These are phyloP conservation scores for Blumeria graminis DNA, from an alignment of 2,329 filamentous ascomycete genomes.

Conservation along the genomic window DNA sequence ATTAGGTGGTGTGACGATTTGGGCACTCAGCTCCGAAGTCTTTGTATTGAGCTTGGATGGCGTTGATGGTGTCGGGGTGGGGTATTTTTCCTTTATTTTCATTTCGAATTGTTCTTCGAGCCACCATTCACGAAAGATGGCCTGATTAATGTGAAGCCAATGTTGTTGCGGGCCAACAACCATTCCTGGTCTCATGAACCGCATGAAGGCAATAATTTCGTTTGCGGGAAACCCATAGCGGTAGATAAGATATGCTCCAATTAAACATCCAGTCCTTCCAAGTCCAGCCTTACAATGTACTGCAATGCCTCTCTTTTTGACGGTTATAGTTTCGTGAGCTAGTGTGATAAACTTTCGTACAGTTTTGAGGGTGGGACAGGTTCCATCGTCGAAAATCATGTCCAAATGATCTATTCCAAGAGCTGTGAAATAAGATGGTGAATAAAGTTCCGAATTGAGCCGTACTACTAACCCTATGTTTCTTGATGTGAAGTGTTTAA, in stretches of 20 bases:
- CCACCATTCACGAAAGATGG: slow-evolving; percentile 97
- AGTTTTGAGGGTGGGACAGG: slow-evolving; percentile 69
- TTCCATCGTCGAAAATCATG: slow-evolving; percentile 99
- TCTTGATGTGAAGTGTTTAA: slow-evolving; percentile 67
- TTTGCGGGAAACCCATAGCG: slow-evolving; percentile 92
- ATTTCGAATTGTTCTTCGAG: slow-evolving; percentile 32
- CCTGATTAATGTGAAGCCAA: slow-evolving; percentile 95
- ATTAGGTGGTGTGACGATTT: slow-evolving; percentile 67
- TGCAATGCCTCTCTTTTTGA: slow-evolving; percentile 78
- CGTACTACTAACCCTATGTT: slow-evolving; percentile 86
- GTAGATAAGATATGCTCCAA: slow-evolving; percentile 95
- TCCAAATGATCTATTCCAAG: slow-evolving; percentile 88
- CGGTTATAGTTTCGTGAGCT: slow-evolving; percentile 79
- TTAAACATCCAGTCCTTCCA: slow-evolving; percentile 83
- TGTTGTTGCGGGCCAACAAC: slow-evolving; percentile 96
- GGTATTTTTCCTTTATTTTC: slow-evolving; percentile 28
- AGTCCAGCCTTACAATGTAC: slow-evolving; percentile 98
- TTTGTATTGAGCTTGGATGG: slow-evolving; percentile 38
- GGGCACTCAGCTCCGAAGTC: slow-evolving; percentile 28
- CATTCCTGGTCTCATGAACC: slow-evolving; percentile 98
- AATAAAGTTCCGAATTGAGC: slow-evolving; percentile 88
- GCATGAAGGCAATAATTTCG: slow-evolving; percentile 93
- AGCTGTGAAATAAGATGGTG: slow-evolving; percentile 87
- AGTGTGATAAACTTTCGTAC: slow-evolving; percentile 88
- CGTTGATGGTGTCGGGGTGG: slow-evolving; percentile 25